Percentiles rank a stretch among this genome's conserved stretches.
phyloP scores from a whole-genome alignment of 768 basidiomycete species.

The Sarcodon aspratus region DNA sequence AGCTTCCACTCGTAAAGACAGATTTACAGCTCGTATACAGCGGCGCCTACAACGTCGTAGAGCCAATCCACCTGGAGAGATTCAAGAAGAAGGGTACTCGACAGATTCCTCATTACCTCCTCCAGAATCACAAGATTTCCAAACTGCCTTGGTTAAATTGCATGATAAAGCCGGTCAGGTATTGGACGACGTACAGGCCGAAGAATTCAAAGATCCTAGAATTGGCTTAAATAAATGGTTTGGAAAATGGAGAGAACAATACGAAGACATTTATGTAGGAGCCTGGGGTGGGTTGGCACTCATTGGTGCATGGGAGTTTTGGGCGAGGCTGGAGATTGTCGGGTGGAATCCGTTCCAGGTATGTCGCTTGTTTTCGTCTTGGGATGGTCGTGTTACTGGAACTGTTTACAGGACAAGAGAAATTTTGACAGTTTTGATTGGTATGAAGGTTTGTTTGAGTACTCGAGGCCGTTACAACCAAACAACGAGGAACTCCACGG shows the following conservation, averaged over 20 bases:
- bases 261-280: constrained; percentile 71
- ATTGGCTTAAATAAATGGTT: constrained; percentile 57
- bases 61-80: constrained; percentile 7
- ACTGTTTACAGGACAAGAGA: constrained; percentile 28
- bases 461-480: constrained; percentile 40
- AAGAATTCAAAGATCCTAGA: constrained; percentile 74
- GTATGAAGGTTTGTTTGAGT: constrained; percentile 71
- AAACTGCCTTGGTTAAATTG: constrained; percentile 46
- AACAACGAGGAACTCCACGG: constrained; percentile 12
- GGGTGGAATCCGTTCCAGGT: constrained; percentile 87
- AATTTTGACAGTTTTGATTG: constrained; percentile 75
- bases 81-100: constrained; percentile 71
- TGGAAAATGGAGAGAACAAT: constrained; percentile 63
- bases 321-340: constrained; percentile 77
- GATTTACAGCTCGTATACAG: constrained; percentile 44
- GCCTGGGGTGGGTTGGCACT: constrained; percentile 87
- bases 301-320: constrained; percentile 90
- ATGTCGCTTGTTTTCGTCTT: constrained; percentile 11
- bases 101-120: constrained; percentile 69
- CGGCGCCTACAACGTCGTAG: constrained; percentile 38
- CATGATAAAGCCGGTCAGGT: constrained; percentile 39
- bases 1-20: constrained; percentile 33
- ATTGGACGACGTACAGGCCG: constrained; percentile 71
- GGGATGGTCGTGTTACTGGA: neutral
- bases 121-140: constrained; percentile 61